Evolutionary conservation across 495 filamentous ascomycete genomes (phyloP).

Genomic region (Aspergillus cavernicola): DNA sequence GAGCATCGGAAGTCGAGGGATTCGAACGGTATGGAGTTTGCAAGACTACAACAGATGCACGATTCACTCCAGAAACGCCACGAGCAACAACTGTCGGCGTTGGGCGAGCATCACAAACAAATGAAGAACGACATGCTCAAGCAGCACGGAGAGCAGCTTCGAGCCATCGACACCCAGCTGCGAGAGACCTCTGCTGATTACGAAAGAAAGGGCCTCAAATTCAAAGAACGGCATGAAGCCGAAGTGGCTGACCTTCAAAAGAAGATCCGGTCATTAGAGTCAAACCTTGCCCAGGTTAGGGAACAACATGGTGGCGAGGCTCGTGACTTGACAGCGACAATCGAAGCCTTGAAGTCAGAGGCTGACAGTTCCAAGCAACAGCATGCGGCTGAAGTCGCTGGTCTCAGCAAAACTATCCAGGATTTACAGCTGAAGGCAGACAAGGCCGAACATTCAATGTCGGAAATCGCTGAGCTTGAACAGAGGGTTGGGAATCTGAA

Average conservation of each 20-base stretch:
- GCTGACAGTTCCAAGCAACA: constrained; percentile 48
- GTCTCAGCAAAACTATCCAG: constrained; percentile 53
- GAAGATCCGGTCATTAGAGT: constrained; percentile 54
- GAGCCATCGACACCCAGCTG: constrained; percentile 44
- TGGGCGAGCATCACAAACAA: constrained; percentile 45
- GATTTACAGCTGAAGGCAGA: constrained; percentile 52
- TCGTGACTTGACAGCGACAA: constrained; percentile 52
- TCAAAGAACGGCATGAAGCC: constrained; percentile 52
- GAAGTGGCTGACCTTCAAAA: constrained; percentile 61
- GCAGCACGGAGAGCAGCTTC: constrained; percentile 48
- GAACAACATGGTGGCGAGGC: constrained; percentile 53
- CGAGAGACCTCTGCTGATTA: constrained; percentile 48
- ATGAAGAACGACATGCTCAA: constrained; percentile 42
- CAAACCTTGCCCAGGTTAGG: constrained; percentile 54
- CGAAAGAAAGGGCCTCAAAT: constrained; percentile 41
- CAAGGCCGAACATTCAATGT: constrained; percentile 42
- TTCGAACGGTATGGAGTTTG: constrained; percentile 57
- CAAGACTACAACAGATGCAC: constrained; percentile 62
- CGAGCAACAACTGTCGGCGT: constrained; percentile 51
- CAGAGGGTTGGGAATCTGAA: constrained; percentile 44
- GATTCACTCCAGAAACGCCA: constrained; percentile 69
- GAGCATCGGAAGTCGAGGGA: constrained; percentile 74
- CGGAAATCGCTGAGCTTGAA: constrained; percentile 17
- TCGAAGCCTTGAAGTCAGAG: constrained; percentile 52
- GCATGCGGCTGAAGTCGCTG: constrained; percentile 55